Conservation (phyloP, 1,139 yeast species). For the Ogataea hybrid region DNA sequence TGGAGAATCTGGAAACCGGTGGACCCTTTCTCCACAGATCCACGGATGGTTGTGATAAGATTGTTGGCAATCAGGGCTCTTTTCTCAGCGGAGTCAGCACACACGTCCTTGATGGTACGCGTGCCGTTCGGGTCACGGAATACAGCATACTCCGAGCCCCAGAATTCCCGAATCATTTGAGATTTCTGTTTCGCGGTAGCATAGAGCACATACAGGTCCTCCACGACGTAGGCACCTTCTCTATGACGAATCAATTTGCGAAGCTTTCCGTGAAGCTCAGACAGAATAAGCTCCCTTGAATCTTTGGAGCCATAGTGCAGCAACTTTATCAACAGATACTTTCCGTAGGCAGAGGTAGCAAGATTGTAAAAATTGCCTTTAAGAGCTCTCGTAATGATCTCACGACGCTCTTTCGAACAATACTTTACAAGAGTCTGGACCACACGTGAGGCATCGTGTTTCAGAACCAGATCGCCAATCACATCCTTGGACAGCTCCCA, state of each 20-base stretch:
- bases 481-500: conserved; percentile 81
- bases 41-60: conserved; percentile 77
- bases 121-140: conserved; percentile 74
- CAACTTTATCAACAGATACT: conserved; percentile 82
- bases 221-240: conserved; percentile 99
- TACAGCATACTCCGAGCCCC: conserved; percentile 96
- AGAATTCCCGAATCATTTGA: conserved; percentile 92
- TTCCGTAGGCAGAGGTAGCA: conserved; percentile 93
- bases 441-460: conserved; percentile 96
- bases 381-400: conserved; percentile 62
- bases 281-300: conserved; percentile 68
- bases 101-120: conserved; percentile 62
- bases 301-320: conserved; percentile 89
- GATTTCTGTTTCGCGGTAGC: conserved; percentile 80
- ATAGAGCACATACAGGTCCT: conserved; percentile 85
- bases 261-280: conserved; percentile 86
- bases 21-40: conserved; percentile 93
- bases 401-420: conserved; percentile 78
- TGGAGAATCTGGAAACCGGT: conserved; percentile 95
- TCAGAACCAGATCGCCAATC: conserved; percentile 80
- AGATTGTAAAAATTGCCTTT: conserved; percentile 77
- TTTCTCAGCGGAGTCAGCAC: conserved; percentile 76
- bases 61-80: conserved; percentile 73
- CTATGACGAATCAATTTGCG: conserved; percentile 93
- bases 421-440: conserved; percentile 92